Conservation (phyloP, 371 early-diverging fungal species). For the Lichtheimia corymbifera region DNA sequence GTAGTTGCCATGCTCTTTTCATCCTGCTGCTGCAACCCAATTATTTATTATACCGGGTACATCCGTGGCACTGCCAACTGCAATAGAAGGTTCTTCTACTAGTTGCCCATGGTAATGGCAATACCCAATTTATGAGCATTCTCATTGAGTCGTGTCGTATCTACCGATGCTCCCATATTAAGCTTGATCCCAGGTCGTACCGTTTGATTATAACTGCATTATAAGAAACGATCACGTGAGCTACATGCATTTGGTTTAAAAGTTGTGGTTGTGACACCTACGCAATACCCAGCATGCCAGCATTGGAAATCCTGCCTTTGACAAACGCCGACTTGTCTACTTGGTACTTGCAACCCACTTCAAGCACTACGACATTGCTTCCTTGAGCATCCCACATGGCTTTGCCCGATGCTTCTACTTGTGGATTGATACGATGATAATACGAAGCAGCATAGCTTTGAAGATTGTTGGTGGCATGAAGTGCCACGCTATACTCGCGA, state of each 20-base stretch:
- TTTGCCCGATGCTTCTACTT: constrained; percentile 91
- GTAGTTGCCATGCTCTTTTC: no score
- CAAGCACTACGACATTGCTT: constrained; percentile 76
- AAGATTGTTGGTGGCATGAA: constrained; percentile 78
- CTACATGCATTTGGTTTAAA: no score
- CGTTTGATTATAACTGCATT: constrained; percentile 73
- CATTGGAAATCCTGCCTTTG: constrained; percentile 96
- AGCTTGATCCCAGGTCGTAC: constrained; percentile 95
- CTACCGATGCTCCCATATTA: constrained; percentile 87
- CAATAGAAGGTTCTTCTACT: constrained; percentile 30
- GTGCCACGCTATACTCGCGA: constrained; percentile 83
- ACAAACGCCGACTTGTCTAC: constrained; percentile 87
- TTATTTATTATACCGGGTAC: no score
- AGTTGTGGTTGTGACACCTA: no score
- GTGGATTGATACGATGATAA: constrained; percentile 91
- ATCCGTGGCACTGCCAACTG: no score
- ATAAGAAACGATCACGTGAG: no score
- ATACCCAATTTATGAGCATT: constrained; percentile 95
- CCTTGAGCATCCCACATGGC: constrained; percentile 87
- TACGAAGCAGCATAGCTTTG: constrained; percentile 84
- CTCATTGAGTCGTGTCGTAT: constrained; percentile 88
- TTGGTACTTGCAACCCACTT: constrained; percentile 92
- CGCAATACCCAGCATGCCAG: constrained; percentile 88
- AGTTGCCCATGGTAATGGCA: constrained; percentile 84
- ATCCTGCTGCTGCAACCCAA: no score